Base-by-base conservation (phyloP, 805 yeast genomes). In the Hanseniaspora guilliermondii region DNA sequence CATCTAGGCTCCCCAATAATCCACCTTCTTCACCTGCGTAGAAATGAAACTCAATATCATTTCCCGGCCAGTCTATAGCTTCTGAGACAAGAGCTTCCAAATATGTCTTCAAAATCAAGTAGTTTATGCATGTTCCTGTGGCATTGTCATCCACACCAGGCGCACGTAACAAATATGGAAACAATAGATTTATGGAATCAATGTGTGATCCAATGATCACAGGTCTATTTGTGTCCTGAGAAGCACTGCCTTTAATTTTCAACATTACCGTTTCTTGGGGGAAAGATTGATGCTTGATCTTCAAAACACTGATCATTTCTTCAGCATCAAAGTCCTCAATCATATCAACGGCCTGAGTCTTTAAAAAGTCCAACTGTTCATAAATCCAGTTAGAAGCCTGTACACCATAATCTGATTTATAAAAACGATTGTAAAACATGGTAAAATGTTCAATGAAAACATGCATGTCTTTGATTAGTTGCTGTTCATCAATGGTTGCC, bases 91-190 rank as follows among this genome's bases (percentile, higher is more conserved):
- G 50, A 47, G 59, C 58, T 36, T 69, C 71, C 7, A 76, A 66
- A 27, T 87, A 68, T 16, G 85, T 68, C 59, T 93, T 75, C 61
- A 88, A 75, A 1, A 88, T 80, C 65, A 88, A 95, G 53, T 88
- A 67, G 33, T 78, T 76, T 2, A 95, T 83, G 4, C 83, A 80
- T 4, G 89, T 83, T 9, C 97, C 97, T 3, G 89, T 79, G 2
- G 95, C 95, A 66, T 89, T 85, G 64, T 91, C 97, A 65, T 91
- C 97, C 3, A 96, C 97, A 2, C 97, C 97, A 1, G 96, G 96
- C 0, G 96, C 87, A 24, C 79, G 74, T 59, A 84, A 64, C 19
- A 80, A 58, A 44, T 73, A 73, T 9, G 96, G 96, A 55, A 85
- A 73, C 42, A 85, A 60, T 54, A 86, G 71, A 64, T 87, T 87